These are phyloP conservation scores for Naganishia randhawae DNA, from an alignment of 768 basidiomycete genomes.

Conservation along the genomic window DNA sequence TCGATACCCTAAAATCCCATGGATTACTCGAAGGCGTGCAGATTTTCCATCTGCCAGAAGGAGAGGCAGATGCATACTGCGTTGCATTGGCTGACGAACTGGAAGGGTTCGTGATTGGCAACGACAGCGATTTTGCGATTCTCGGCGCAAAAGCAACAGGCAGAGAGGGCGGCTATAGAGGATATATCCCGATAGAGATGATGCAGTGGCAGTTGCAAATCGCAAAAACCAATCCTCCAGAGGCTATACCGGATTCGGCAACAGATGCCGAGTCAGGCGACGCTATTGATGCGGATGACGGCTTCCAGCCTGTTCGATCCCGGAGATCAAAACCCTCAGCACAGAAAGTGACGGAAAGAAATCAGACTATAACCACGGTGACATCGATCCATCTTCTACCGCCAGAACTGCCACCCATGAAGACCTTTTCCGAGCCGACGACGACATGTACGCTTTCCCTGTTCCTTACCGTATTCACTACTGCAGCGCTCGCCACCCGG, in stretches of 20 bases:
- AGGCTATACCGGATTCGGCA: conserved; percentile 28
- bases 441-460: conserved; percentile 33
- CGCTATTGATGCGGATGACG: conserved; percentile 11
- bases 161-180: conserved; percentile 31
- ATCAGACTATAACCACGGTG: conserved; percentile 8
- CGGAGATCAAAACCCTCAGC: conserved; percentile 2
- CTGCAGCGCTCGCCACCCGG: conserved; percentile 38
- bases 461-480: conserved; percentile 36
- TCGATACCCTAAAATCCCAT: conserved; percentile 38
- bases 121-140: conserved; percentile 46
- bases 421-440: background rate
- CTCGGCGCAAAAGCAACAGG: conserved; percentile 18
- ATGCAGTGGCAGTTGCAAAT: conserved; percentile 40
- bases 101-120: conserved; percentile 46
- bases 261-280: background rate
- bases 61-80: conserved; percentile 48
- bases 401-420: background rate
- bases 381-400: conserved; percentile 14
- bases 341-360: conserved; percentile 7
- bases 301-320: conserved; percentile 15
- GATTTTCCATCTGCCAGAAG: conserved; percentile 40
- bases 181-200: conserved; percentile 49
- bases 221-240: conserved; percentile 20
- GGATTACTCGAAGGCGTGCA: conserved; percentile 18
- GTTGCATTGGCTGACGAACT: conserved; percentile 41